These are phyloP conservation scores for Leccinum fibrillosum DNA, from an alignment of 768 basidiomycete species.

Conservation along the genomic window DNA sequence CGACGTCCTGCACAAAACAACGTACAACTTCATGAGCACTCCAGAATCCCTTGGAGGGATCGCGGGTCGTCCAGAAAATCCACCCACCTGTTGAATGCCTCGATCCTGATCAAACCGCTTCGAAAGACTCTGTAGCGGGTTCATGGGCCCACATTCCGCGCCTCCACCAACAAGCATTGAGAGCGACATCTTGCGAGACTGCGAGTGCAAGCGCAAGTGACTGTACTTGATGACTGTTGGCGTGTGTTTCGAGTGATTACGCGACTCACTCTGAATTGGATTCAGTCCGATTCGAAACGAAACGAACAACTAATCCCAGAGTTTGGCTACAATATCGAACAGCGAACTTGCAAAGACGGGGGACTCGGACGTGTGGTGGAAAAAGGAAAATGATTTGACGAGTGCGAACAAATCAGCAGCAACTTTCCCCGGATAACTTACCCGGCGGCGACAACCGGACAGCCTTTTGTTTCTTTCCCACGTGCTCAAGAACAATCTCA, in stretches of 20 bases:
- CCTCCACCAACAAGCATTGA: conserved; percentile 64
- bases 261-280: not conserved
- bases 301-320: not conserved
- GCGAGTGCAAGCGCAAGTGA: not conserved
- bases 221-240: not conserved
- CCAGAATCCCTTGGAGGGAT: not conserved
- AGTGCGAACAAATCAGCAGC: not conserved
- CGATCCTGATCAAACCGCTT: conserved; percentile 80
- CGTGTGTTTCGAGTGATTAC: not conserved
- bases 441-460: not conserved
- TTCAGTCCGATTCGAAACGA: not conserved
- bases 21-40: not conserved
- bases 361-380: not conserved
- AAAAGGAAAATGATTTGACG: not conserved
- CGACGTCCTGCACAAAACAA: conserved; percentile 55
- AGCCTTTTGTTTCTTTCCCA: conserved; percentile 13
- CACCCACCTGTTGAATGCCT: conserved; percentile 69
- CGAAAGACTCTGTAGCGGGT: conserved; percentile 74
- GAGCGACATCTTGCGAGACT: conserved; percentile 53
- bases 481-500: conserved; percentile 5
- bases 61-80: conserved; percentile 5
- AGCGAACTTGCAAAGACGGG: not conserved
- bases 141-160: conserved; percentile 84
- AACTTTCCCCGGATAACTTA: not conserved
- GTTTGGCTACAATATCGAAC: not conserved